Evolutionary conservation across 495 filamentous ascomycete species (phyloP).

Genomic region (Trichoderma erinaceum): DNA sequence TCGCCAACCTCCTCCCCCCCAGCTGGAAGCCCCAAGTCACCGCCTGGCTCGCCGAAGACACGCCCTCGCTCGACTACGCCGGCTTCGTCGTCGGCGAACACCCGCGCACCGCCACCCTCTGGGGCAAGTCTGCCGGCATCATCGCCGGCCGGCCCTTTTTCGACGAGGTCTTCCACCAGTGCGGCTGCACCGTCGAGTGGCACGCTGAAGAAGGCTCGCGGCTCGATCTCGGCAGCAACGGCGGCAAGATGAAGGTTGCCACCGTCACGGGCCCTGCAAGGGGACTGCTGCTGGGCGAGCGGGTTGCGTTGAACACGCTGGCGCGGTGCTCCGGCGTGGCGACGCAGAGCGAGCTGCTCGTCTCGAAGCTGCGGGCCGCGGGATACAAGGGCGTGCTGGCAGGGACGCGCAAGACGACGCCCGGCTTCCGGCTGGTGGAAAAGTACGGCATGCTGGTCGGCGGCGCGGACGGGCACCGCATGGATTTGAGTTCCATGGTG

Average conservation of each 20-base stretch:
- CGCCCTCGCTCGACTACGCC: slow-evolving; percentile 92
- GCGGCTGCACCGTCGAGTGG: slow-evolving; percentile 88
- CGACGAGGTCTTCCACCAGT: slow-evolving; percentile 84
- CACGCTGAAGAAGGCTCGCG: slow-evolving; percentile 67
- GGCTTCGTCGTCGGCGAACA: slow-evolving; percentile 90
- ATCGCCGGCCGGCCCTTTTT: slow-evolving; percentile 94
- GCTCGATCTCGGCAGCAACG: slow-evolving; percentile 46
- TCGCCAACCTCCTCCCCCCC: slow-evolving; percentile 74
- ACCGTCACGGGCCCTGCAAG: slow-evolving; percentile 83
- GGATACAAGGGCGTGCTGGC: slow-evolving; percentile 84
- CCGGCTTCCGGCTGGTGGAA: slow-evolving; percentile 90
- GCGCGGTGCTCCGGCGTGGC: slow-evolving; percentile 92
- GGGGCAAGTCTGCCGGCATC: slow-evolving; percentile 83
- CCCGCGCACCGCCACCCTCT: slow-evolving; percentile 68
- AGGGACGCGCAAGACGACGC: slow-evolving; percentile 93
- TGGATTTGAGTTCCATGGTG: slow-evolving; percentile 88
- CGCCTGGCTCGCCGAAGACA: slow-evolving; percentile 89
- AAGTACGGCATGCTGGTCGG: slow-evolving; percentile 97
- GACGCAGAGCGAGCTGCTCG: slow-evolving; percentile 52
- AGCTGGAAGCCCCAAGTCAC: slow-evolving; percentile 77
- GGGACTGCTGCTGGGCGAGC: slow-evolving; percentile 81
- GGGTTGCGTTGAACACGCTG: slow-evolving; percentile 87
- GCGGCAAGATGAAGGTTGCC: slow-evolving; percentile 54
- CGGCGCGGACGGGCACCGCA: slow-evolving; percentile 82
- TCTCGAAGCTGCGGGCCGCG: slow-evolving; percentile 45